phyloP scores from a whole-genome alignment of 305 asterid genomes.

The Fraxinus paxiana region DNA sequence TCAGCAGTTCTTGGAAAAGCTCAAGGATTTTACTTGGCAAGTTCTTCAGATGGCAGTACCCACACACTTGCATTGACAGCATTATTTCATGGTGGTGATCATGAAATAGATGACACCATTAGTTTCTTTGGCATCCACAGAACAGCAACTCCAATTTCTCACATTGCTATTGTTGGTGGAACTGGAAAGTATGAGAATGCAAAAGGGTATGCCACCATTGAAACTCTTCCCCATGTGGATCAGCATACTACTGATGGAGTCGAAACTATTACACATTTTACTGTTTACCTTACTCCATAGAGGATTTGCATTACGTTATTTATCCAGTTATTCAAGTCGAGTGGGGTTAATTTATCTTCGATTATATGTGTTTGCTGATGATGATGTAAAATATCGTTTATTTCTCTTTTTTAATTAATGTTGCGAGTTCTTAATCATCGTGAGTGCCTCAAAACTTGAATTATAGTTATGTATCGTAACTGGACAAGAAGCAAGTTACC shows the following conservation, averaged over 20 bases:
- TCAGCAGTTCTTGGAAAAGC: constrained; percentile 33
- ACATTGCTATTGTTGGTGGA: constrained; percentile 42
- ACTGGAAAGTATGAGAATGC: constrained; percentile 36
- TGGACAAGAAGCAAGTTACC: neutral
- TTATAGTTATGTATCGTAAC: neutral
- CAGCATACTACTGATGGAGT: constrained; percentile 2
- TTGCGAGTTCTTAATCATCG: neutral
- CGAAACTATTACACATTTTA: constrained; percentile 5
- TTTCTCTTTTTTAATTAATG: neutral
- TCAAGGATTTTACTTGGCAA: constrained; percentile 35
- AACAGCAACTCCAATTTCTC: constrained; percentile 31
- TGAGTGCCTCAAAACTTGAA: neutral
- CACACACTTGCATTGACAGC: constrained; percentile 40
- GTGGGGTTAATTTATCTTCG: neutral
- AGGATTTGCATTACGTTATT: neutral
- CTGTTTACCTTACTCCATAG: neutral
- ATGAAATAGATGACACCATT: constrained; percentile 22
- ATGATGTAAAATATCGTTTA: neutral
- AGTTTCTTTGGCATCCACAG: constrained; percentile 38
- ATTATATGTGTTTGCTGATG: neutral
- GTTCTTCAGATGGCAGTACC: constrained; percentile 34
- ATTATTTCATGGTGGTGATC: constrained; percentile 19
- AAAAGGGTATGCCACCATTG: constrained; percentile 40
- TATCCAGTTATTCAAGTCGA: neutral
- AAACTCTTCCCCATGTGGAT: constrained; percentile 15